These are phyloP conservation scores for Nicotiana attenuata DNA, from an alignment of 257 asterid genomes.

Conservation along the genomic window DNA sequence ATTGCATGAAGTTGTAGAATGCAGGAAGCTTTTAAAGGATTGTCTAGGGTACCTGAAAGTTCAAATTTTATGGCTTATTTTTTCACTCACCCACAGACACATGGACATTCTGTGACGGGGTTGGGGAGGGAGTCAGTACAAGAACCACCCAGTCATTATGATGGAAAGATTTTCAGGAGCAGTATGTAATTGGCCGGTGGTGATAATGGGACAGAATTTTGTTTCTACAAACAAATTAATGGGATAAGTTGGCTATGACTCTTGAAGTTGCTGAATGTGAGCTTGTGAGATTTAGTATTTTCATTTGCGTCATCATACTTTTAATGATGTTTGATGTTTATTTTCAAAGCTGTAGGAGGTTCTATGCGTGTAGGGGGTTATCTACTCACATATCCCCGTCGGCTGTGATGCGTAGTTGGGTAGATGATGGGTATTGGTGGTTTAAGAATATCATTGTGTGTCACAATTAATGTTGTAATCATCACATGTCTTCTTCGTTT, in stretches of 20 bases:
- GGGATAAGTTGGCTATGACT: background rate
- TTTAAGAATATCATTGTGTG: background rate
- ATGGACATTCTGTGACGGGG: background rate
- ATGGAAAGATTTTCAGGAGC: background rate
- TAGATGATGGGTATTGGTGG: background rate
- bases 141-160: background rate
- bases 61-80: background rate
- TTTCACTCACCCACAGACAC: background rate
- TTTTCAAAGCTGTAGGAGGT: background rate
- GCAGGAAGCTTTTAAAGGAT: background rate
- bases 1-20: constrained; percentile 2
- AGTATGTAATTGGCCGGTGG: background rate
- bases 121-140: background rate
- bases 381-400: background rate
- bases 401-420: background rate
- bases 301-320: background rate
- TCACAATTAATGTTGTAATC: background rate
- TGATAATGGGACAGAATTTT: background rate
- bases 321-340: background rate
- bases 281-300: background rate
- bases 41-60: background rate
- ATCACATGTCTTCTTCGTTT: background rate
- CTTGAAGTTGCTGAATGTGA: background rate
- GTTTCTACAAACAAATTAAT: background rate
- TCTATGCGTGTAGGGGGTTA: background rate